Conservation (phyloP, 2,329 filamentous ascomycete species). For the Bipolaris cookei region DNA sequence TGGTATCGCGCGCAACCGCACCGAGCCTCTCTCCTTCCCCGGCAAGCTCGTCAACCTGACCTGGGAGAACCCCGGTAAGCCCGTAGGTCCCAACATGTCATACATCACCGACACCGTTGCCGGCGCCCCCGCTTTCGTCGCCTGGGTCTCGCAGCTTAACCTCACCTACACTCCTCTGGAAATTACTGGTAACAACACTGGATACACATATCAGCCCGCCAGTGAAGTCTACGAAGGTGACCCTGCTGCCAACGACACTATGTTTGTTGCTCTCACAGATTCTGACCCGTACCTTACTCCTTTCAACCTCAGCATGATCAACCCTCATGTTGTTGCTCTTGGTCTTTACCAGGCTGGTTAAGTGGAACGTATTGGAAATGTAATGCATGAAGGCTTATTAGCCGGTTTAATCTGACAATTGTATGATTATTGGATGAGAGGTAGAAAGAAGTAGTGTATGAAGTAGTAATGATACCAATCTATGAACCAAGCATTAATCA, state of each 20-base stretch:
- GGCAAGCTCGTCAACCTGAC: conserved; percentile 72
- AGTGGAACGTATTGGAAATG: conserved; percentile 22
- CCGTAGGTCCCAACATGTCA: conserved; percentile 80
- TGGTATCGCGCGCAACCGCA: conserved; percentile 71
- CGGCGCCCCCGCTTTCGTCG: conserved; percentile 67
- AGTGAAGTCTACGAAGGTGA: conserved; percentile 70
- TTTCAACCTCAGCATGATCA: conserved; percentile 76
- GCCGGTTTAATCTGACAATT: conserved; percentile 13
- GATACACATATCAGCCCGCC: conserved; percentile 76
- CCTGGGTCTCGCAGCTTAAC: conserved; percentile 77
- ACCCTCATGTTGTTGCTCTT: conserved; percentile 76
- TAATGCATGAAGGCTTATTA: conserved; percentile 4
- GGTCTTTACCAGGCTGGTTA: conserved; percentile 80
- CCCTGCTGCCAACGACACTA: conserved; percentile 75
- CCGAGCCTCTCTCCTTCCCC: conserved; percentile 73
- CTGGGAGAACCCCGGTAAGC: conserved; percentile 73
- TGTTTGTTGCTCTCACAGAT: conserved; percentile 80
- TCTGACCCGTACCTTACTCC: conserved; percentile 71
- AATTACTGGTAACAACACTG: conserved; percentile 66
- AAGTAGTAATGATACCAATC: conserved; percentile 18
- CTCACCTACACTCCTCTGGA: conserved; percentile 63
- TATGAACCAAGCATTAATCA: not conserved
- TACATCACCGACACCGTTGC: conserved; percentile 71
- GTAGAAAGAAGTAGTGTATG: not conserved
- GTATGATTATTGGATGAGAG: conserved; percentile 7